Conservation (phyloP, 208 protist species). For the Trypanosoma caninum region DNA sequence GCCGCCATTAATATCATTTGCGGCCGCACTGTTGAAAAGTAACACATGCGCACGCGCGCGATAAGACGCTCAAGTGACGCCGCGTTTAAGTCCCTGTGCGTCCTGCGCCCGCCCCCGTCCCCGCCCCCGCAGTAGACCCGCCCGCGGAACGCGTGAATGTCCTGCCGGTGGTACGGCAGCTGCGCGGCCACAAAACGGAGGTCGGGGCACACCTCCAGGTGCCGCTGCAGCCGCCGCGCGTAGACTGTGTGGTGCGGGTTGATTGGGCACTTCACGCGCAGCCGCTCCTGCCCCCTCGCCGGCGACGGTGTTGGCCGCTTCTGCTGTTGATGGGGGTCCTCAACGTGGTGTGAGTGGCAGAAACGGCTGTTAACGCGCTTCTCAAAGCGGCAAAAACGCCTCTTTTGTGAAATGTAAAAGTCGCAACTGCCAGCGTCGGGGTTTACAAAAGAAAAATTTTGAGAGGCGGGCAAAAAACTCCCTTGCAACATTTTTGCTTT, state of each 20-base stretch:
- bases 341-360: conserved; percentile 52
- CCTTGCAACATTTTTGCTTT: neutral
- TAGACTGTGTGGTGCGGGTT: conserved; percentile 79
- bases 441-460: too few relatives aligned
- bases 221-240: conserved; percentile 43
- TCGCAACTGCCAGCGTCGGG: conserved; percentile 47
- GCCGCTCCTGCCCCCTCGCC: too few relatives aligned
- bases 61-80: conserved; percentile 16
- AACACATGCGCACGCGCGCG: conserved; percentile 23
- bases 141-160: conserved; percentile 40
- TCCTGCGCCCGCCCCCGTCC: neutral
- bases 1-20: conserved; percentile 16
- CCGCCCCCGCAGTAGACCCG: neutral
- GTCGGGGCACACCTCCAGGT: conserved; percentile 72
- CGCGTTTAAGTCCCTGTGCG: conserved; percentile 16
- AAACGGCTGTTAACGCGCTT: conserved; percentile 37
- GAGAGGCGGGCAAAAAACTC: neutral
- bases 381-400: conserved; percentile 60
- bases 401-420: conserved; percentile 63
- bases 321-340: neutral
- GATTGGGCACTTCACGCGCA: conserved; percentile 69
- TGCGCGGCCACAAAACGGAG: conserved; percentile 38
- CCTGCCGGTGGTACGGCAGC: conserved; percentile 49
- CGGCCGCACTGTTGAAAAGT: conserved; percentile 17
- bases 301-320: too few relatives aligned